Conservation (phyloP, 1,139 yeast genomes). For the Sugiyamaella novakii region DNA sequence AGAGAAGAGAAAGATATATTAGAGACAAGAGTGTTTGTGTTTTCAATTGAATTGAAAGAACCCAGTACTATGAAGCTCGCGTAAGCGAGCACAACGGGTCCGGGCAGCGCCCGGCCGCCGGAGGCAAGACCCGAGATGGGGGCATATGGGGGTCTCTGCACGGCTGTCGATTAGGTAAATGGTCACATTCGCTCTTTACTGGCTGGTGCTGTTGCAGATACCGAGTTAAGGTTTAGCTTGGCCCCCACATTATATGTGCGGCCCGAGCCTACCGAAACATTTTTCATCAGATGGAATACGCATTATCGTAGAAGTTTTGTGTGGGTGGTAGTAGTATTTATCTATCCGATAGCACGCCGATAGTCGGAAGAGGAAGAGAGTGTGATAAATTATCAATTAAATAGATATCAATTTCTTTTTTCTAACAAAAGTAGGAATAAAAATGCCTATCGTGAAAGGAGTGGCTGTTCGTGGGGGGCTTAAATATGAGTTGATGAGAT, state of each 20-base stretch:
- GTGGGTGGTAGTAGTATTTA: not conserved
- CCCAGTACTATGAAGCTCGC: too few relatives aligned
- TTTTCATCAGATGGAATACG: too few relatives aligned
- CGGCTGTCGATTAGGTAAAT: too few relatives aligned
- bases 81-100: too few relatives aligned
- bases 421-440: not conserved
- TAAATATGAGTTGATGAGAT: not conserved
- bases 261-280: too few relatives aligned
- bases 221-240: not conserved
- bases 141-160: not conserved
- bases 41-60: too few relatives aligned
- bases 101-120: too few relatives aligned
- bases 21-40: too few relatives aligned
- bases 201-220: not conserved
- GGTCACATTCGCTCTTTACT: too few relatives aligned
- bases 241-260: constrained; percentile 2
- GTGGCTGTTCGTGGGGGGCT: constrained; percentile 4
- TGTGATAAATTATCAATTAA: not conserved
- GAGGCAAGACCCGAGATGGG: too few relatives aligned
- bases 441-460: constrained; percentile 7
- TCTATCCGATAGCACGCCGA: constrained; percentile 1
- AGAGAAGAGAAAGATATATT: too few relatives aligned
- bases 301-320: too few relatives aligned
- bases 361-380: not conserved
- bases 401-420: not conserved